Conservation (phyloP, 805 yeast species). For the Lipomyces kockii region DNA sequence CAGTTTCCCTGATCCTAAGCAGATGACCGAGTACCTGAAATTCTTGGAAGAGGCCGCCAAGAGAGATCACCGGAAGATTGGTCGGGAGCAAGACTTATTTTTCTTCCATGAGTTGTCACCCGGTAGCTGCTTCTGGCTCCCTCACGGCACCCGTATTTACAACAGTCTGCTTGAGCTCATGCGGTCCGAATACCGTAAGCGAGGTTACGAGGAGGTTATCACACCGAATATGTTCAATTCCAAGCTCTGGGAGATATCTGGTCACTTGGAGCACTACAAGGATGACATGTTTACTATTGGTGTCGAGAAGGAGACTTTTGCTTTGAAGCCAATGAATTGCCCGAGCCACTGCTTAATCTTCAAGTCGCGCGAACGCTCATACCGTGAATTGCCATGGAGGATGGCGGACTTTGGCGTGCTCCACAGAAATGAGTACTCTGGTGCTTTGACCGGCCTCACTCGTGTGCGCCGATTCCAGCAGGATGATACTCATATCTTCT, state of each 20-base stretch:
- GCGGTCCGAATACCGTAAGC: constrained; percentile 81
- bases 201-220: constrained; percentile 98
- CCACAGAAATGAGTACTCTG: constrained; percentile 93
- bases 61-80: constrained; percentile 91
- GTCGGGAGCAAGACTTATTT: constrained; percentile 94
- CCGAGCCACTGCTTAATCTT: constrained; percentile 84
- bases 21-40: constrained; percentile 91
- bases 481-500: constrained; percentile 97
- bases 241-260: constrained; percentile 97
- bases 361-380: constrained; percentile 73
- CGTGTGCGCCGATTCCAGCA: constrained; percentile 95
- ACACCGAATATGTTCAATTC: constrained; percentile 99
- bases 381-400: constrained; percentile 84
- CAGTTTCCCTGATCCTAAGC: constrained; percentile 97
- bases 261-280: constrained; percentile 97
- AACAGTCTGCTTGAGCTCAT: constrained; percentile 79
- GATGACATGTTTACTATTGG: constrained; percentile 97
- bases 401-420: constrained; percentile 87
- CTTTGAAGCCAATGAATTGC: constrained; percentile 85
- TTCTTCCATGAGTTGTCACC: constrained; percentile 97
- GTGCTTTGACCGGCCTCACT: constrained; percentile 90
- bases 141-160: constrained; percentile 98
- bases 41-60: constrained; percentile 94
- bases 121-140: constrained; percentile 98
- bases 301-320: constrained; percentile 93